phyloP scores from a whole-genome alignment of 106 monocot genomes.

The Xerophyta viscosa region DNA sequence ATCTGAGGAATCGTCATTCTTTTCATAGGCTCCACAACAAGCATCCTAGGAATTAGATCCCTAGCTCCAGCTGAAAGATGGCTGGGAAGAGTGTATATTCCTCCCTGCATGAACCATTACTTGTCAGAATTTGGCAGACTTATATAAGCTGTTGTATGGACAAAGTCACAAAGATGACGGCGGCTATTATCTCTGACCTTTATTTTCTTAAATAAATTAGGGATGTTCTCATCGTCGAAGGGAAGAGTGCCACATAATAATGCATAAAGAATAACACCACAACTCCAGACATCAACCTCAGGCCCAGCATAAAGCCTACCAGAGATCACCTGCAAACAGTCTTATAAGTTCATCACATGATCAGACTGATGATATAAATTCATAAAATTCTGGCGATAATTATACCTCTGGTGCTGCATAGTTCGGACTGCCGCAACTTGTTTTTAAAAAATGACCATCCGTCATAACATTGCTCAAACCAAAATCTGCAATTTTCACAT shows the following conservation, averaged over 20 bases:
- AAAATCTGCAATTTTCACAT: constrained; percentile 49
- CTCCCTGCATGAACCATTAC: constrained; percentile 7
- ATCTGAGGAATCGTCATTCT: constrained; percentile 25
- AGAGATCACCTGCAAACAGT: constrained; percentile 21
- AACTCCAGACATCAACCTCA: constrained; percentile 29
- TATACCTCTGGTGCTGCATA: constrained; percentile 23
- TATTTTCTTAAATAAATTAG: constrained; percentile 20
- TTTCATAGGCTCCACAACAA: constrained; percentile 26
- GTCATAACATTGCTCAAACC: constrained; percentile 41
- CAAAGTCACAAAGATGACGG: background rate
- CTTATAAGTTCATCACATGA: too few species aligned
- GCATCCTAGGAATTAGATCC: constrained; percentile 30
- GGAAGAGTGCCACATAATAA: constrained; percentile 19
- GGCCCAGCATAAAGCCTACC: constrained; percentile 31
- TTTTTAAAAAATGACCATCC: constrained; percentile 35
- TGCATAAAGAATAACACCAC: constrained; percentile 18
- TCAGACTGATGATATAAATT: too few species aligned
- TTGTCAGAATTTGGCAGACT: too few species aligned
- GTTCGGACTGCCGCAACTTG: constrained; percentile 32
- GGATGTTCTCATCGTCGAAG: constrained; percentile 18
- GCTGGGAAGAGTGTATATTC: constrained; percentile 24
- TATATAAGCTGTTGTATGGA: background rate
- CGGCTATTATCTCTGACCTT: background rate
- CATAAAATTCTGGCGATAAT: too few species aligned
- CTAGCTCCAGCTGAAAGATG: constrained; percentile 26